Percentiles rank a stretch among this genome's conserved stretches.
phyloP scores from a whole-genome alignment of 2,329 filamentous ascomycete genomes.

The Diaporthe longicolla region DNA sequence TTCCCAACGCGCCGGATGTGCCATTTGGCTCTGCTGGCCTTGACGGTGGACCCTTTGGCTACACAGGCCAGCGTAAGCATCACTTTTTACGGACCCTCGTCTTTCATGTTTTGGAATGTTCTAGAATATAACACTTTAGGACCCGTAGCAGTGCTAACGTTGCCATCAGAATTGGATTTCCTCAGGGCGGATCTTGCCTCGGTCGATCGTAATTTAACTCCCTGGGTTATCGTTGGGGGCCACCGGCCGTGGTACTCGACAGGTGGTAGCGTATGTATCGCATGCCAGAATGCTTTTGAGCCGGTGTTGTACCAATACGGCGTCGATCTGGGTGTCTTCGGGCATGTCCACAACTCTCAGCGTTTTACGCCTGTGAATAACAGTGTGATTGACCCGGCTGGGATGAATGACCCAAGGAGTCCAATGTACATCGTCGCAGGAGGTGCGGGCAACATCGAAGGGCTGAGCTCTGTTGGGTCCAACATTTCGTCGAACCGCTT shows the following conservation, averaged over 20 bases:
- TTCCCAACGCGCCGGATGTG: constrained; percentile 62
- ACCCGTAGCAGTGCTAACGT: too few species aligned
- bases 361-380: constrained; percentile 61
- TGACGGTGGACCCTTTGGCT: constrained; percentile 65
- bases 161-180: constrained; percentile 59
- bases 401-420: constrained; percentile 55
- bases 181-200: constrained; percentile 68
- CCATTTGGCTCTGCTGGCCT: constrained; percentile 57
- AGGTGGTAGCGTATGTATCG: constrained; percentile 53
- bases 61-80: constrained; percentile 55
- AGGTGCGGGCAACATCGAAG: constrained; percentile 70
- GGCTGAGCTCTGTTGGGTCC: constrained; percentile 58
- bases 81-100: too few species aligned
- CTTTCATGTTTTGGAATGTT: too few species aligned
- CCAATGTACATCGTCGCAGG: constrained; percentile 71
- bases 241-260: constrained; percentile 65
- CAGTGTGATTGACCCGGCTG: constrained; percentile 53
- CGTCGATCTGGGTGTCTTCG: constrained; percentile 70
- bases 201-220: constrained; percentile 68
- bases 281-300: constrained; percentile 68
- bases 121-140: too few species aligned
- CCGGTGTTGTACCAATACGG: constrained; percentile 67
- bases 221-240: constrained; percentile 63
- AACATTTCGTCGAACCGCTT: constrained; percentile 61
- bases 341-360: constrained; percentile 72